A percentile compares a stretch with the other conserved stretches of the same genome.
Conservation (phyloP, 2,329 filamentous ascomycete species). For the Fusarium beomiforme region DNA sequence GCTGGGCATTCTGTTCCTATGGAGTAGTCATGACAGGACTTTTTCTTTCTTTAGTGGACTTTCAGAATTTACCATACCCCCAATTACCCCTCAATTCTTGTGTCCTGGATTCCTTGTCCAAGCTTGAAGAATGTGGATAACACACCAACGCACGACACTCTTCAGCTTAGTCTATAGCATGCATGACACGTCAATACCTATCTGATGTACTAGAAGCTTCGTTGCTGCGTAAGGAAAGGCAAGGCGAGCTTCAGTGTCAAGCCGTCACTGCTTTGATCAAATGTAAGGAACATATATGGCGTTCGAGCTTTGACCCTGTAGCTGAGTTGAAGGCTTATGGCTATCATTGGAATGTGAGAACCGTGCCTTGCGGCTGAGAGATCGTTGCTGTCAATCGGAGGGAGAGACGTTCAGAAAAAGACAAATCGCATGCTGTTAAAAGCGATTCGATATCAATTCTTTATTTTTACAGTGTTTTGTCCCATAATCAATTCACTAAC, state of each 20-base stretch:
- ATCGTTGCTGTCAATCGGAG: neutral
- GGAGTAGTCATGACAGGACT: neutral
- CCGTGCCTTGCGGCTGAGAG: conserved; percentile 13
- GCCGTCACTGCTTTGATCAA: neutral
- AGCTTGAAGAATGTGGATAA: neutral
- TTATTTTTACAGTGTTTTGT: neutral
- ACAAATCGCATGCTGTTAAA: neutral
- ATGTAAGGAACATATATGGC: neutral
- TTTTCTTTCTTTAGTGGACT: neutral
- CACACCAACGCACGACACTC: neutral
- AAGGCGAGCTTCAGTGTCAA: neutral
- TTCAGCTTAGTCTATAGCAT: neutral
- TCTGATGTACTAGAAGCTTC: neutral
- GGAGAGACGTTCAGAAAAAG: neutral
- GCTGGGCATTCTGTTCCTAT: neutral
- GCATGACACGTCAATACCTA: conserved; percentile 24
- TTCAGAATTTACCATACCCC: neutral
- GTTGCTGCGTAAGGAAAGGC: conserved; percentile 9
- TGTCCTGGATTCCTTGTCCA: neutral
- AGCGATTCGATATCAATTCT: neutral
- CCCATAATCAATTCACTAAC: neutral
- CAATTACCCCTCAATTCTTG: neutral
- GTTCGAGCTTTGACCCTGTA: neutral
- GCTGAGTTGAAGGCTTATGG: neutral
- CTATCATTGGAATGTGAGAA: neutral